These are phyloP conservation scores for Xylaria sp. DNA, from an alignment of 2,329 filamentous ascomycete genomes.

Conservation along the genomic window DNA sequence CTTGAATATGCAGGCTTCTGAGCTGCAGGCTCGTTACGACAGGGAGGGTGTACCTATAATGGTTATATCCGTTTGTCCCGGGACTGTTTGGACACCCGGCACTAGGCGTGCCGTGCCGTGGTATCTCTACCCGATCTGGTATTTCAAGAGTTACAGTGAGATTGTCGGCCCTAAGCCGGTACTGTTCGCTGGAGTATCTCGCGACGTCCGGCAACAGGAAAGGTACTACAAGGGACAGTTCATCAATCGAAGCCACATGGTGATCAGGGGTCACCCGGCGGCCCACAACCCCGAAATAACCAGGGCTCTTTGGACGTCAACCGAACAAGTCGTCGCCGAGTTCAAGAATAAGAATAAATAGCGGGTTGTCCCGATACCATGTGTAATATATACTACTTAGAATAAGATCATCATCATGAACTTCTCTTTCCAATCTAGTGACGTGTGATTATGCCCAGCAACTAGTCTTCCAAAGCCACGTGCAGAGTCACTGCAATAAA, in stretches of 20 bases:
- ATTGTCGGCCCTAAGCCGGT: conserved; percentile 17
- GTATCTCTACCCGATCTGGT: conserved; percentile 16
- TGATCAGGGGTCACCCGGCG: conserved; percentile 17
- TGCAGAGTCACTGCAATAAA: too few relatives aligned
- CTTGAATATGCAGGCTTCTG: conserved; percentile 20
- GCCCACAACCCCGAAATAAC: conserved; percentile 5
- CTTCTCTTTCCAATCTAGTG: neutral
- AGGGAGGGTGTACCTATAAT: conserved; percentile 20
- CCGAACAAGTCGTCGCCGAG: conserved; percentile 7
- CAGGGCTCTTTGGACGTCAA: conserved; percentile 19
- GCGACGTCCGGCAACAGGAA: conserved; percentile 12
- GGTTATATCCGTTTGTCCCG: conserved; percentile 20
- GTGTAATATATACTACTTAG: conserved; percentile 1
- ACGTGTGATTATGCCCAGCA: neutral
- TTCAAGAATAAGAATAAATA: conserved; percentile 7
- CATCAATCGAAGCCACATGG: conserved; percentile 23
- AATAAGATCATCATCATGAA: neutral
- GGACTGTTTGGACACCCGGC: conserved; percentile 23
- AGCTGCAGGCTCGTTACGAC: conserved; percentile 21
- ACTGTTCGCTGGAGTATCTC: conserved; percentile 17
- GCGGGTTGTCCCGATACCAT: neutral
- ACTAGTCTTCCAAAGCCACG: neutral
- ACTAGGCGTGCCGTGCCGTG: conserved; percentile 20
- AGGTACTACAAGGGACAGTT: conserved; percentile 26
- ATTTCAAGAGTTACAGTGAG: conserved; percentile 23